Evolutionary conservation across 2,329 filamentous ascomycete species (phyloP).

Genomic region (Fusarium sp.): DNA sequence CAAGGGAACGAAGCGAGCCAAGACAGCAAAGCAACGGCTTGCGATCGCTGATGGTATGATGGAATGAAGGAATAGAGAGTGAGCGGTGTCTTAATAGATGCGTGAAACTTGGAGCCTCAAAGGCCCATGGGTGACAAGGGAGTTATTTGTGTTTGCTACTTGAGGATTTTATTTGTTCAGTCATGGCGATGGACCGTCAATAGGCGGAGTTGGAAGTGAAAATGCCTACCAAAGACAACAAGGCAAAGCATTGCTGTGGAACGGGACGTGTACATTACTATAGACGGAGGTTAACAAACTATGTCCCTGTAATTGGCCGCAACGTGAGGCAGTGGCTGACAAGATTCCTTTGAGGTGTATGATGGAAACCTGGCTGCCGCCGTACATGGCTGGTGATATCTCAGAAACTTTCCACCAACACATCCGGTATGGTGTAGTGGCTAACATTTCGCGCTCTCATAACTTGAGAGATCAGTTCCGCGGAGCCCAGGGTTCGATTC

Average conservation of each 20-base stretch:
- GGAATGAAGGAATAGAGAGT: conserved; percentile 43
- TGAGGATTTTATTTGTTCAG: conserved; percentile 19
- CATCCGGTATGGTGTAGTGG: conserved; percentile 51
- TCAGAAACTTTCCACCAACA: not conserved
- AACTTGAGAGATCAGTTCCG: conserved; percentile 41
- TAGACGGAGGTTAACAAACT: conserved; percentile 43
- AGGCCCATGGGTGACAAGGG: conserved; percentile 34
- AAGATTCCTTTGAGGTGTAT: too few relatives aligned
- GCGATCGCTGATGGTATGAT: conserved; percentile 73
- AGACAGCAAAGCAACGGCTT: conserved; percentile 76
- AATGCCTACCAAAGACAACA: conserved; percentile 39
- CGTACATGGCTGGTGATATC: conserved; percentile 27
- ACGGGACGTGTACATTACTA: conserved; percentile 47
- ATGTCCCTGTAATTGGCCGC: conserved; percentile 11
- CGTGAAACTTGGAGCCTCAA: conserved; percentile 19
- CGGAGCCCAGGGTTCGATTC: conserved; percentile 47
- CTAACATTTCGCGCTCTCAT: conserved; percentile 51
- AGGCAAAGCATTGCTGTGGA: conserved; percentile 14
- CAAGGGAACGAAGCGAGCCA: conserved; percentile 67
- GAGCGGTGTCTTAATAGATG: conserved; percentile 8
- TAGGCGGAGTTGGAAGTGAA: conserved; percentile 42
- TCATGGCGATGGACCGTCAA: conserved; percentile 23
- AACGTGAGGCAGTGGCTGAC: not conserved
- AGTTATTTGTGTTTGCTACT: conserved; percentile 33
- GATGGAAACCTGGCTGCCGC: not conserved